A percentile compares a stretch with the other conserved stretches of the same genome.
These are phyloP conservation scores for Entoloma clypeatum DNA, from an alignment of 1,284 basidiomycete genomes.

Conservation along the genomic window DNA sequence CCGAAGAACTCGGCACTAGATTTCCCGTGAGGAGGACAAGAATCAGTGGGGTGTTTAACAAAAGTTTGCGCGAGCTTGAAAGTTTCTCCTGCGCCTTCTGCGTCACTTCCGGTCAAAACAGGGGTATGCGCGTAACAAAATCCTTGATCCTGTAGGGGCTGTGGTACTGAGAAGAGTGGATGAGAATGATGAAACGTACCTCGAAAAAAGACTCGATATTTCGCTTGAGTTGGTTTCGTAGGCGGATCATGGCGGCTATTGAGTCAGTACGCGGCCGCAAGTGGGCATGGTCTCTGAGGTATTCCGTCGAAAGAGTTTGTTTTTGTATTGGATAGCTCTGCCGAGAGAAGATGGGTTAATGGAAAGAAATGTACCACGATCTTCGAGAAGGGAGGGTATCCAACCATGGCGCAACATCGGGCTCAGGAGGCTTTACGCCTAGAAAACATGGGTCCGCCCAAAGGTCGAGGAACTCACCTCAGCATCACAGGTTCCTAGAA, in stretches of 20 bases:
- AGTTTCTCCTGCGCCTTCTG: slow-evolving; percentile 96
- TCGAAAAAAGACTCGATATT: slow-evolving; percentile 64
- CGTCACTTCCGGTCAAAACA: slow-evolving; percentile 87
- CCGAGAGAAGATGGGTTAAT: slow-evolving; percentile 2
- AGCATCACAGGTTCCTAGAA: slow-evolving; percentile 75
- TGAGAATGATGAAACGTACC: slow-evolving; percentile 37
- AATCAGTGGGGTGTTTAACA: slow-evolving; percentile 25
- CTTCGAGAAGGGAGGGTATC: neutral
- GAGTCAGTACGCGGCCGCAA: slow-evolving; percentile 75
- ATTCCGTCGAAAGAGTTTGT: slow-evolving; percentile 68
- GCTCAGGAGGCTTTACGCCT: no score
- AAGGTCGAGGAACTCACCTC: slow-evolving; percentile 43
- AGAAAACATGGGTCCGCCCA: neutral
- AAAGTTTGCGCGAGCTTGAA: slow-evolving; percentile 61
- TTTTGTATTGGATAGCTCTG: slow-evolving; percentile 88
- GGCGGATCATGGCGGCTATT: slow-evolving; percentile 70
- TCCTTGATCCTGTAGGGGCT: slow-evolving; percentile 54
- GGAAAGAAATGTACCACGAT: neutral
- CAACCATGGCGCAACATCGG: neutral
- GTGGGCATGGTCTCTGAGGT: slow-evolving; percentile 81
- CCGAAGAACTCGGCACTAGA: slow-evolving; percentile 58
- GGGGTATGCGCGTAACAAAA: slow-evolving; percentile 85
- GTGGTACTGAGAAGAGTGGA: neutral
- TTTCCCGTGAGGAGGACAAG: slow-evolving; percentile 16
- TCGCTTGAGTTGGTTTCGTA: slow-evolving; percentile 58